Evolutionary conservation across 83 land plant genomes (phyloP), one percentile per base, ranked within the genome.

Genomic region (Diphasiastrum complanatum): DNA sequence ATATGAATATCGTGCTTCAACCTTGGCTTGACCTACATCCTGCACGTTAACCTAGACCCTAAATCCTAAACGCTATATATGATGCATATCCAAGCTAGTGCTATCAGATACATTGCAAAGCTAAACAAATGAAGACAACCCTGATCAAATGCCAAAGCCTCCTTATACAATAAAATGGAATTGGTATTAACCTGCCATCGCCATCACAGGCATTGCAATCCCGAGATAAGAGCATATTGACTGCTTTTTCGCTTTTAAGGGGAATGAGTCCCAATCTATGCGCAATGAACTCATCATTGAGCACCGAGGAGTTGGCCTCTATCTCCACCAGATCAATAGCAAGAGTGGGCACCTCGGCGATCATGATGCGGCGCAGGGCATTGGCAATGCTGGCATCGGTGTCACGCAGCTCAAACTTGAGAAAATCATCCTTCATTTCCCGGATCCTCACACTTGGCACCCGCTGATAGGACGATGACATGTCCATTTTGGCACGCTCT

Each of bases 321-420:
- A 93, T 93, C 69, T 93, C 98, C 51, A 93, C 98, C 4, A 93
- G 77, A 75, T 93, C 98, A 47, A 93, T 93, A 63, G 98, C 98
- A 43, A 93, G 60, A 40, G 96, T 93, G 18, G 98, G 91, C 25
- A 93, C 96, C 58, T 93, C 98, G 3, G 87, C 81, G 28, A 93
- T 75, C 83, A 93, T 90, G 5, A 88, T 82, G 33, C 98, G 88
- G 33, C 98, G 98, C 31, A 93, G 91, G 32, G 98, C 98, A 68
- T 93, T 93, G 47, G 96, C 98, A 60, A 93, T 79, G 79, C 79
- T 73, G 26, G 86, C 81, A 68, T 93, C 98, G 18, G 98, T 92
- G 47, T 85, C 83, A 6, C 75, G 77, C 53, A 92, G 84, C 96
- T 92, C 98, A 70, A 92, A 85, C 53, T 92, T 92, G 33, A 67